Evolutionary conservation across 495 filamentous ascomycete species (phyloP).

Genomic region (Achaetomiella virescens): DNA sequence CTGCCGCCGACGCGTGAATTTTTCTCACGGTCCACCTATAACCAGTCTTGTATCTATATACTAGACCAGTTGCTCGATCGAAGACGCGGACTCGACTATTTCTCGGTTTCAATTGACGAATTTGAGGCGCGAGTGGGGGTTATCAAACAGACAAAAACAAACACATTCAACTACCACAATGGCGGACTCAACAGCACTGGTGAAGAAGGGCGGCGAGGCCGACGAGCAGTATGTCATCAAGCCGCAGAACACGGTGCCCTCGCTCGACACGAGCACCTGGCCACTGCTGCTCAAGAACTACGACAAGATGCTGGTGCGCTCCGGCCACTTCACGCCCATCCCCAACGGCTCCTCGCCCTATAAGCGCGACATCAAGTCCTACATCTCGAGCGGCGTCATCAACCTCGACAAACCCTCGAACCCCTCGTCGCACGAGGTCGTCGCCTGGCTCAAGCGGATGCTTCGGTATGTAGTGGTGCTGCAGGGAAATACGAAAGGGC

Average conservation of each 20-base stretch:
- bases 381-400: slow-evolving; percentile 93
- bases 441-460: slow-evolving; percentile 97
- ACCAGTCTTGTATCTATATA: not conserved
- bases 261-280: slow-evolving; percentile 73
- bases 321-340: slow-evolving; percentile 90
- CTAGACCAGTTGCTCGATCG: slow-evolving; percentile 1
- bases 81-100: not conserved
- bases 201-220: slow-evolving; percentile 49
- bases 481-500: not conserved
- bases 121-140: slow-evolving; percentile 1
- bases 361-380: slow-evolving; percentile 89
- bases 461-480: slow-evolving; percentile 55
- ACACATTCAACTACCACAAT: slow-evolving; percentile 10
- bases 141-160: not conserved
- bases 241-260: slow-evolving; percentile 66
- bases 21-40: slow-evolving; percentile 18
- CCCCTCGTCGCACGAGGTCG: slow-evolving; percentile 95
- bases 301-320: slow-evolving; percentile 75
- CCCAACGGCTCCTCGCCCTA: slow-evolving; percentile 78
- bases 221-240: slow-evolving; percentile 78
- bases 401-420: slow-evolving; percentile 95
- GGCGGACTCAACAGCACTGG: slow-evolving; percentile 7
- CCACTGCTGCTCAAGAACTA: slow-evolving; percentile 91
- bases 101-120: not conserved
- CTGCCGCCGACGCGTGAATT: slow-evolving; percentile 18